Evolutionary conservation across 2,329 filamentous ascomycete genomes (phyloP).

Genomic region (Sphaerostilbella broomeana): DNA sequence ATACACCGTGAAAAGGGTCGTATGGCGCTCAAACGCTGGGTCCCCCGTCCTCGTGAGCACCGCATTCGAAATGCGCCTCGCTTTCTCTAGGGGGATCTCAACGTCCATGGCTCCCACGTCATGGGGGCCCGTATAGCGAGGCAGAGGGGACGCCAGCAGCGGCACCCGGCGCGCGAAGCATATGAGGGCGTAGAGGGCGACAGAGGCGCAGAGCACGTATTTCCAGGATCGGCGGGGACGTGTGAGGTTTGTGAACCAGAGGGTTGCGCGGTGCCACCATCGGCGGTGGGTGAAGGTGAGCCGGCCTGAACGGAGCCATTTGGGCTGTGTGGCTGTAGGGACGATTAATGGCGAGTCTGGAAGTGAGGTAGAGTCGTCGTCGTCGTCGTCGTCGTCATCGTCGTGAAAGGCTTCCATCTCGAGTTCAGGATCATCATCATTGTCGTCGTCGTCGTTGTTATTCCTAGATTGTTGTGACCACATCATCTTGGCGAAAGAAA

Average conservation of each 20-base stretch:
- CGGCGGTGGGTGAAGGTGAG: background rate
- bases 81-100: constrained; percentile 34
- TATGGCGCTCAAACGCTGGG: constrained; percentile 39
- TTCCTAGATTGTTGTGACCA: no score
- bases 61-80: constrained; percentile 26
- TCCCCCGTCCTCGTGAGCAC: constrained; percentile 28
- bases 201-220: constrained; percentile 25
- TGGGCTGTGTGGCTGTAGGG: constrained; percentile 9
- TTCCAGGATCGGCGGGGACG: constrained; percentile 30
- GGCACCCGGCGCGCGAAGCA: constrained; percentile 35
- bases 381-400: no score
- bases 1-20: constrained; percentile 44
- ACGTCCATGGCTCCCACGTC: constrained; percentile 42
- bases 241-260: constrained; percentile 13
- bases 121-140: constrained; percentile 38
- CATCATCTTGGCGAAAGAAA: no score
- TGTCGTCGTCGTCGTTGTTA: background rate
- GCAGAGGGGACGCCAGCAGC: constrained; percentile 38
- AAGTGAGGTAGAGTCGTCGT: background rate
- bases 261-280: constrained; percentile 7
- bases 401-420: no score
- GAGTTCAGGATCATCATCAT: constrained; percentile 1
- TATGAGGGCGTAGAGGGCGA: constrained; percentile 31
- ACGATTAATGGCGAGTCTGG: constrained; percentile 11
- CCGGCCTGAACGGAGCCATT: constrained; percentile 11